Percentiles rank a stretch among this genome's conserved stretches.
These are phyloP conservation scores for Lepidium campestre DNA, from an alignment of 441 rosid genomes.

Conservation along the genomic window DNA sequence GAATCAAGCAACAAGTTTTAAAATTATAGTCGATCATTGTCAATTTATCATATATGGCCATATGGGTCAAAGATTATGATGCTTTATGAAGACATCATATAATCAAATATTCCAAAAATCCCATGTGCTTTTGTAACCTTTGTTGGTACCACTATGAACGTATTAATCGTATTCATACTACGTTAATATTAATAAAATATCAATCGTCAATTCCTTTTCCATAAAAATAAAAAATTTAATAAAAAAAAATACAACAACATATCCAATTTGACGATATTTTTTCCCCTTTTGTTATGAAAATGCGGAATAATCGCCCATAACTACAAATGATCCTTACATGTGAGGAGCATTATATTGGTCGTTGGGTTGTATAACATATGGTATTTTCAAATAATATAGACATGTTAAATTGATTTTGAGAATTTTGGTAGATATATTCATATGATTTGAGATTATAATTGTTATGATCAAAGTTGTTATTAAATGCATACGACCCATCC, in stretches of 20 bases:
- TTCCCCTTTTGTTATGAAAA: neutral
- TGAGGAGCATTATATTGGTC: conserved; percentile 15
- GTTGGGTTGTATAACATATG: conserved; percentile 14
- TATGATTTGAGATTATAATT: neutral
- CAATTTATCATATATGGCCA: neutral
- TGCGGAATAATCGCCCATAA: conserved; percentile 3
- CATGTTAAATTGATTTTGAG: conserved; percentile 8
- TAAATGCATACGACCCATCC: conserved; percentile 13
- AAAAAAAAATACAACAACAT: conserved; percentile 11
- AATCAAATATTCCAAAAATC: neutral
- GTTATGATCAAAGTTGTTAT: neutral
- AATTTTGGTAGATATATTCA: conserved; percentile 18
- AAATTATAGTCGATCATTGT: neutral
- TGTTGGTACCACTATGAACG: neutral
- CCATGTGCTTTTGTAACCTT: conserved; percentile 18
- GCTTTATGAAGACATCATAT: neutral
- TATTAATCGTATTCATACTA: neutral
- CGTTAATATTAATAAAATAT: neutral
- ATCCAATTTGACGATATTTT: conserved; percentile 5
- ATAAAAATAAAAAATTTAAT: neutral
- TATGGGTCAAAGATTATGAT: conserved; percentile 20
- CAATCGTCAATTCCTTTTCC: neutral
- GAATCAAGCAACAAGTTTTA: neutral
- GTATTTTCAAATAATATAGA: neutral
- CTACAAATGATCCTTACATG: conserved; percentile 17